Evolutionary conservation across 345 rosid species (phyloP).

Genomic region (Syzygium grande): DNA sequence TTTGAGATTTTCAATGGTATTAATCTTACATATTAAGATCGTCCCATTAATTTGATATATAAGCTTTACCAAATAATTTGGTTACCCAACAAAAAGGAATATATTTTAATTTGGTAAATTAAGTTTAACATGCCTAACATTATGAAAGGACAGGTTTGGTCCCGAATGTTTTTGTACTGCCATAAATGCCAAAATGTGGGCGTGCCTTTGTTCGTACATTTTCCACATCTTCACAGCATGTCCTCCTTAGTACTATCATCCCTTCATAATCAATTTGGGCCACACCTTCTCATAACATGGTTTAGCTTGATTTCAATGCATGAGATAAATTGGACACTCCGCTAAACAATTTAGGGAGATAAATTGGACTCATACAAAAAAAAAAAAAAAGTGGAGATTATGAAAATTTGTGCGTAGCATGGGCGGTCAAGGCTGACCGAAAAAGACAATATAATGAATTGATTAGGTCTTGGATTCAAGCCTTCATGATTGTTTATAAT

Average conservation of each 20-base stretch:
- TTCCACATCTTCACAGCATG: not conserved
- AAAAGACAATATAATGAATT: not conserved
- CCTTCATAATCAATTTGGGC: not conserved
- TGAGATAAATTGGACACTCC: not conserved
- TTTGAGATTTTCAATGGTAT: not conserved
- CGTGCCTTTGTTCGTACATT: not conserved
- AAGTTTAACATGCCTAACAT: not conserved
- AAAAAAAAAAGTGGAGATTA: not conserved
- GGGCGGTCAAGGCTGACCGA: not conserved
- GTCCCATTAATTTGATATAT: not conserved
- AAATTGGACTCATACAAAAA: not conserved
- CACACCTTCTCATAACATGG: not conserved
- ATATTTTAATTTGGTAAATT: not conserved
- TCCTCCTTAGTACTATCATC: not conserved
- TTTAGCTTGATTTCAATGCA: not conserved
- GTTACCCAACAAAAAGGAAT: not conserved
- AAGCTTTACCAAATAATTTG: not conserved
- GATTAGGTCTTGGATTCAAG: rapidly evolving
- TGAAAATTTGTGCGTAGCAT: not conserved
- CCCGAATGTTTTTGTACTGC: not conserved
- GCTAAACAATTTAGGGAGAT: too few species aligned
- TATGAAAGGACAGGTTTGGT: not conserved
- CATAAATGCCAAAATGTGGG: not conserved
- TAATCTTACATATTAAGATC: not conserved
- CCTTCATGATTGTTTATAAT: not conserved